phyloP scores from a whole-genome alignment of 352 stramenopile genomes.

The Aphanomyces stellatus region DNA sequence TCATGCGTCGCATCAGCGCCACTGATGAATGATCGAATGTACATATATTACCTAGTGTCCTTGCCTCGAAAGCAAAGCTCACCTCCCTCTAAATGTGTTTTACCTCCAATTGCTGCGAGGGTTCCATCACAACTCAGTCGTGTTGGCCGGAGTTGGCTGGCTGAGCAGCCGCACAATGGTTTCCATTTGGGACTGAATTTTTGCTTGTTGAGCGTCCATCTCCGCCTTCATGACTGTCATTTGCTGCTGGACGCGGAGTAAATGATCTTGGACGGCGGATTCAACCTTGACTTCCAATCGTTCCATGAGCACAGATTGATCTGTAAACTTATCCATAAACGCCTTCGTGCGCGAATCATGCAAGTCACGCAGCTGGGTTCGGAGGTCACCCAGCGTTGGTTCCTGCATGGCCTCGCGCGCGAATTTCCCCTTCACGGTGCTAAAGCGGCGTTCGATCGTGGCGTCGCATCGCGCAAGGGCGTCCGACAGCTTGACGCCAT shows the following conservation, averaged over 20 bases:
- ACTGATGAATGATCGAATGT: no score
- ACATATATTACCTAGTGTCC: no score
- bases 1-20: no score
- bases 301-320: neutral
- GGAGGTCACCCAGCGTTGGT: slow-evolving; percentile 12
- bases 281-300: neutral
- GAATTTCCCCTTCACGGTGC: neutral
- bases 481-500: neutral
- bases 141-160: neutral
- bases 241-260: neutral
- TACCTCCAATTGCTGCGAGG: no score
- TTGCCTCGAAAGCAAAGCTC: no score
- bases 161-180: neutral
- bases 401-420: slow-evolving; percentile 9
- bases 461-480: neutral
- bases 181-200: neutral
- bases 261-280: neutral
- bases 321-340: neutral
- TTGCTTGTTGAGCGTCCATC: neutral
- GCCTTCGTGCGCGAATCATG: slow-evolving; percentile 26
- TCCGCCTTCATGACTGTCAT: neutral
- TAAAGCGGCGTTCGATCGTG: neutral
- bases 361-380: neutral
- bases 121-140: no score
- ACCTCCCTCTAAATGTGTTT: no score